Evolutionary conservation across 2,329 filamentous ascomycete species (phyloP).

Genomic region (Pseudogymnoascus sp.): DNA sequence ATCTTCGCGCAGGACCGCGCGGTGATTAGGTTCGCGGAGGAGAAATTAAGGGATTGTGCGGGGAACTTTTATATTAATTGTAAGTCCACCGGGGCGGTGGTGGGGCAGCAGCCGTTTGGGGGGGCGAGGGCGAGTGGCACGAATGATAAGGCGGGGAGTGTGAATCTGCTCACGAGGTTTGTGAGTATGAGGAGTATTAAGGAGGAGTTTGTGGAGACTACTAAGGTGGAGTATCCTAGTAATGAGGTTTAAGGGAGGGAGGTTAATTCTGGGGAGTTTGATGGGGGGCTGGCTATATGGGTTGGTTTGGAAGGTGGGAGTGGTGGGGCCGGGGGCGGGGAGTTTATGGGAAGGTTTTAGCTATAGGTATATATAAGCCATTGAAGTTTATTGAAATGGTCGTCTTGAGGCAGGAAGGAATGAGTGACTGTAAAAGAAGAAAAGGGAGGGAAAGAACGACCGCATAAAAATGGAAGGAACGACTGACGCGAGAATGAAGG

Average conservation of each 20-base stretch:
- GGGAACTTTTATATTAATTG: slow-evolving; percentile 86
- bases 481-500: too few relatives aligned
- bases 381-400: too few relatives aligned
- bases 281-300: too few relatives aligned
- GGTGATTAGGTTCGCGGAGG: slow-evolving; percentile 62
- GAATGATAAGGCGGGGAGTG: slow-evolving; percentile 67
- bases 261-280: neutral
- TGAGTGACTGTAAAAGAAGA: too few relatives aligned
- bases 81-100: slow-evolving; percentile 70
- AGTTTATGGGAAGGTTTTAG: neutral
- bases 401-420: too few relatives aligned
- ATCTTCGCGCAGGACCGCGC: slow-evolving; percentile 66
- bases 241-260: slow-evolving; percentile 45
- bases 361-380: neutral
- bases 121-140: slow-evolving; percentile 63
- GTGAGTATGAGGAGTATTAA: slow-evolving; percentile 63
- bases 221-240: slow-evolving; percentile 62
- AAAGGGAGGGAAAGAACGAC: too few relatives aligned
- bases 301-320: neutral
- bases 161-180: slow-evolving; percentile 58
- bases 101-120: slow-evolving; percentile 68
- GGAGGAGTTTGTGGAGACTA: slow-evolving; percentile 66
- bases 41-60: slow-evolving; percentile 64
- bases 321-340: neutral
- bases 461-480: too few relatives aligned